Conservation (phyloP, 768 basidiomycete genomes). For the Phlebiopsis flavidoalba region DNA sequence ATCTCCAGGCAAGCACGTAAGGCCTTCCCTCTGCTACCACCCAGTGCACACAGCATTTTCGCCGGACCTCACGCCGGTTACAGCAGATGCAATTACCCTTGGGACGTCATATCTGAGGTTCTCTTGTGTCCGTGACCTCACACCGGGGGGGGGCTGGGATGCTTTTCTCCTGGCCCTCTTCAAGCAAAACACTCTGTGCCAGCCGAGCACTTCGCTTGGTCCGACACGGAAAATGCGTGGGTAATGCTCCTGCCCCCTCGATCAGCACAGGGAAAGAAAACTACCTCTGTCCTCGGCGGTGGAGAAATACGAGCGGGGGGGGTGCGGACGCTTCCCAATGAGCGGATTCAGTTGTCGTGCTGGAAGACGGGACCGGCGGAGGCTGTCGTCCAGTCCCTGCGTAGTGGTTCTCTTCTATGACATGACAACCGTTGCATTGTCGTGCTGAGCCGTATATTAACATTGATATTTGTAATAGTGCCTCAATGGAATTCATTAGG, state of each 20-base stretch:
- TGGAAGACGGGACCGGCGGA: neutral
- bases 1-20: no score
- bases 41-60: no score
- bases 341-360: neutral
- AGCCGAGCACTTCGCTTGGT: neutral
- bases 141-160: neutral
- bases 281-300: neutral
- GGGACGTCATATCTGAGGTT: no score
- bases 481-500: neutral
- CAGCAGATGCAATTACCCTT: no score
- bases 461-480: neutral
- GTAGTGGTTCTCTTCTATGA: neutral
- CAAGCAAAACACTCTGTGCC: neutral
- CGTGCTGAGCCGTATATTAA: neutral
- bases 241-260: no score
- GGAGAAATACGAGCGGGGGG: neutral
- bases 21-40: no score
- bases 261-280: no score
- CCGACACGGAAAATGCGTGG: neutral
- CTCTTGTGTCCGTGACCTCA: neutral
- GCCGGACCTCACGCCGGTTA: no score
- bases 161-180: neutral
- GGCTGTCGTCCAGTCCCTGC: neutral
- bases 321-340: neutral
- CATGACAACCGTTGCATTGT: neutral